Evolutionary conservation across 805 yeast genomes (phyloP).

Genomic region (Blastobotrys mokoenaii): DNA sequence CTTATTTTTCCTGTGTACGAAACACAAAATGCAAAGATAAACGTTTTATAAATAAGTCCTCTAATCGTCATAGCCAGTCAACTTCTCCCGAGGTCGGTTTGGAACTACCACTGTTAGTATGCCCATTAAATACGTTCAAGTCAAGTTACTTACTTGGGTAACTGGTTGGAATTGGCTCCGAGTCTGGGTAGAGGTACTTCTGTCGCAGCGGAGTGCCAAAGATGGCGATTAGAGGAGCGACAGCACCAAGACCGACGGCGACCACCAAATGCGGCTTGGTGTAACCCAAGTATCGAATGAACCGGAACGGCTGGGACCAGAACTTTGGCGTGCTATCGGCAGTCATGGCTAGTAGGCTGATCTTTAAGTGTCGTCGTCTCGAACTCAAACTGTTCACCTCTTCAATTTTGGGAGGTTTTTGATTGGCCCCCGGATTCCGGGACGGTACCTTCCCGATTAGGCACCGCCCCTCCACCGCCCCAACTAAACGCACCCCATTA

Average conservation of each 20-base stretch:
- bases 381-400: not conserved
- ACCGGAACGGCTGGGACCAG: constrained; percentile 29
- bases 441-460: too few relatives aligned
- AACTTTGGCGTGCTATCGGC: constrained; percentile 17
- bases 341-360: not conserved
- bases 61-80: constrained; percentile 30
- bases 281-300: constrained; percentile 61
- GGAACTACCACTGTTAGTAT: constrained; percentile 23
- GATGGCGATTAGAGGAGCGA: constrained; percentile 58
- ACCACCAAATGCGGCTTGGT: constrained; percentile 67
- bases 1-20: too few relatives aligned
- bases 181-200: constrained; percentile 55
- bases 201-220: constrained; percentile 62
- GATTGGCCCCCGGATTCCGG: not conserved
- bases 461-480: not conserved
- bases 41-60: too few relatives aligned
- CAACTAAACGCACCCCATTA: not conserved
- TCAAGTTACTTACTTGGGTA: constrained; percentile 43
- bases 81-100: constrained; percentile 21
- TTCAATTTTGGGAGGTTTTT: constrained; percentile 1
- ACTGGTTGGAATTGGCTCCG: constrained; percentile 50
- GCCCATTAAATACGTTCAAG: constrained; percentile 13
- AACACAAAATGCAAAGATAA: too few relatives aligned
- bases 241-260: constrained; percentile 52
- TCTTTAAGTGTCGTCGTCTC: too few relatives aligned